These are phyloP conservation scores for Cymodocea nodosa DNA, from an alignment of 116 monocot genomes.

Conservation along the genomic window DNA sequence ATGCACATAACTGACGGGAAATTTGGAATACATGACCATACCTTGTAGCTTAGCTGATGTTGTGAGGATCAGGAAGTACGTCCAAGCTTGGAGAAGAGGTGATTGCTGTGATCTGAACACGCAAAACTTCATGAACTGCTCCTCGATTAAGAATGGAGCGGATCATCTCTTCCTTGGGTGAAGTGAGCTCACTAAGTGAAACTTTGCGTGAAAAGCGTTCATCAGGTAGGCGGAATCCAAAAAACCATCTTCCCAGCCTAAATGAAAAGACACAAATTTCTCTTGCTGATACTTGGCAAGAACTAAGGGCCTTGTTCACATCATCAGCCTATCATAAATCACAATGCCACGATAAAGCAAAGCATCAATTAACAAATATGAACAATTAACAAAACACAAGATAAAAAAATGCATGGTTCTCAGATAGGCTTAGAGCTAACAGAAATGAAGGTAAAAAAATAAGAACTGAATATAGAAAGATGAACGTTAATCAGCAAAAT, in stretches of 20 bases:
- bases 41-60: background rate
- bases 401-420: too few species aligned
- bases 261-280: conserved; percentile 54
- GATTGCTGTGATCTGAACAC: conserved; percentile 44
- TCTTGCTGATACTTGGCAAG: conserved; percentile 31
- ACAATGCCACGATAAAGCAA: background rate
- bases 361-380: background rate
- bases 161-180: conserved; percentile 25
- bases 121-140: conserved; percentile 46
- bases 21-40: too few species aligned
- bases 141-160: conserved; percentile 52
- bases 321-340: conserved; percentile 22
- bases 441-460: too few species aligned
- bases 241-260: conserved; percentile 73
- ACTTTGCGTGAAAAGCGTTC: conserved; percentile 41
- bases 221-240: conserved; percentile 67
- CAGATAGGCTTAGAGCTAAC: too few species aligned
- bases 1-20: too few species aligned
- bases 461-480: too few species aligned
- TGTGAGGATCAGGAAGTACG: conserved; percentile 1
- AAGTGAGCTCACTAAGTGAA: conserved; percentile 42
- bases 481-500: too few species aligned
- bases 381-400: background rate
- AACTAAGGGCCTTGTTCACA: conserved; percentile 43
- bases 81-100: background rate